phyloP scores from a whole-genome alignment of 345 rosid species.

The Rhodamnia rubescens region DNA sequence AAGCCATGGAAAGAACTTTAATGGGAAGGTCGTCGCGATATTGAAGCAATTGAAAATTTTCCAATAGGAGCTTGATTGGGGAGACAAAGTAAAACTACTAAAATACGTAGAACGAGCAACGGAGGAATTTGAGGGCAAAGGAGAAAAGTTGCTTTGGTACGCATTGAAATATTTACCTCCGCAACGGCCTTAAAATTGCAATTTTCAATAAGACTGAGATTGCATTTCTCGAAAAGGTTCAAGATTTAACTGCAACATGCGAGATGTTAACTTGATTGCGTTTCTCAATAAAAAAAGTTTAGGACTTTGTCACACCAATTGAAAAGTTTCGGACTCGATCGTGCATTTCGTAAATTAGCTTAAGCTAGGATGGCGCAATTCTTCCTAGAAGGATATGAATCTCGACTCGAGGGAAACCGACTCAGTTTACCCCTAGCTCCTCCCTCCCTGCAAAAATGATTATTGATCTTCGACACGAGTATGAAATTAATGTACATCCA shows the following conservation, averaged over 20 bases:
- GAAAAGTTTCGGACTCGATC: not conserved
- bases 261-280: not conserved
- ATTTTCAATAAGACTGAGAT: not conserved
- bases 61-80: not conserved
- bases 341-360: not conserved
- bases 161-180: not conserved
- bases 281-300: not conserved
- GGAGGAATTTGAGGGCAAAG: not conserved
- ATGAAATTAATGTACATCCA: not conserved
- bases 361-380: not conserved
- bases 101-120: slow-evolving; percentile 31
- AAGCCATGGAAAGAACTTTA: not conserved
- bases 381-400: not conserved
- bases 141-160: not conserved
- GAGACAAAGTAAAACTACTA: not conserved
- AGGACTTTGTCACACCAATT: not conserved
- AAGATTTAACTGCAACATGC: not conserved
- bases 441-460: not conserved
- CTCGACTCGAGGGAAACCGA: not conserved
- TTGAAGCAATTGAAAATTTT: not conserved
- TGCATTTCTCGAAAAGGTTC: not conserved
- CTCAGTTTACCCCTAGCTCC: not conserved
- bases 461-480: accelerated
- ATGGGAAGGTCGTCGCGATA: not conserved
- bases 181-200: not conserved